phyloP scores from a whole-genome alignment of 495 filamentous ascomycete genomes.

The Tuber magnatum region DNA sequence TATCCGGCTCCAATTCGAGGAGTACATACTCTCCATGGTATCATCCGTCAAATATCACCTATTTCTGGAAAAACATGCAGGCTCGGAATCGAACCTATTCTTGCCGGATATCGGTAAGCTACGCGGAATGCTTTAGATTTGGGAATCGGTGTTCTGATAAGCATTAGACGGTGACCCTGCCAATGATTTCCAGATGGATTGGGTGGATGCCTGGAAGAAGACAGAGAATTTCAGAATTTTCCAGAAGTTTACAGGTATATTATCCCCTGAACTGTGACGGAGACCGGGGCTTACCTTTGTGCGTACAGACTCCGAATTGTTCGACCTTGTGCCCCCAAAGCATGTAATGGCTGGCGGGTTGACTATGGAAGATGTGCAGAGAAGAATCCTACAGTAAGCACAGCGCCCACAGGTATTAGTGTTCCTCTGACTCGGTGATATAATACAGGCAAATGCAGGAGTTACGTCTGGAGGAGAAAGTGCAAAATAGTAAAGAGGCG shows the following conservation, averaged over 20 bases:
- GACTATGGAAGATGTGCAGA: constrained; percentile 88
- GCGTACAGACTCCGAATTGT: constrained; percentile 71
- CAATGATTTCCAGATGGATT: constrained; percentile 70
- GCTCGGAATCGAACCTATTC: constrained; percentile 51
- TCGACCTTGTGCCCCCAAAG: constrained; percentile 84
- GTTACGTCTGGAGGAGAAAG: constrained; percentile 63
- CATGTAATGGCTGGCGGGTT: constrained; percentile 94
- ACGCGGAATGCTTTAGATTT: not conserved
- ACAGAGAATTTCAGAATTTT: constrained; percentile 89
- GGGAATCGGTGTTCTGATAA: constrained; percentile 7
- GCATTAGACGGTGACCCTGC: constrained; percentile 72
- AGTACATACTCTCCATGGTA: constrained; percentile 84
- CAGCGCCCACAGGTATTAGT: not conserved
- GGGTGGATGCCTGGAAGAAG: constrained; percentile 66
- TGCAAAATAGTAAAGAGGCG: constrained; percentile 57
- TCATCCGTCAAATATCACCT: constrained; percentile 83
- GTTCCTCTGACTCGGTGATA: constrained; percentile 19
- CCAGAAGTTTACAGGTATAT: constrained; percentile 51
- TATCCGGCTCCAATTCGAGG: constrained; percentile 94
- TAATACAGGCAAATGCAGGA: constrained; percentile 44
- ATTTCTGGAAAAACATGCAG: constrained; percentile 57
- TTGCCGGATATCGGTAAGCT: constrained; percentile 51
- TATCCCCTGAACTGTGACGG: not conserved
- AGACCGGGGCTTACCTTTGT: constrained; percentile 17
- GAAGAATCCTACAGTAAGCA: constrained; percentile 79